Base-by-base conservation (phyloP, 495 filamentous ascomycete species). In the Tuber calosporum region DNA sequence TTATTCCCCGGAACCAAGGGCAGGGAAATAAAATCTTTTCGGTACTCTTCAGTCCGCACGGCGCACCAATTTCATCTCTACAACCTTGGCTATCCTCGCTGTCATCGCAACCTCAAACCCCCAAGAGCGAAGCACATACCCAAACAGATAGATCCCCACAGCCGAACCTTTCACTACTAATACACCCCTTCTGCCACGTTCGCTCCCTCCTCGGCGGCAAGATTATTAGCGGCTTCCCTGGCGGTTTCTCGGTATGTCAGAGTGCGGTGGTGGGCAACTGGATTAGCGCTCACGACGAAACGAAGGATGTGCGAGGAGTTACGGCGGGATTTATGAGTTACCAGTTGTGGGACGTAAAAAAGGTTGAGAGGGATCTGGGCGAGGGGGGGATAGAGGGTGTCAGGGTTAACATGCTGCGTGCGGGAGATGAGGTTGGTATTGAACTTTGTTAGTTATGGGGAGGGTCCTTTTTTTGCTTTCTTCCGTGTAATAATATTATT, bases 201-300 rank as follows among this genome's bases (percentile, higher is more conserved):
- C 36, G 76, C 9, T 72, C 73, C 42, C 48, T 69, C 17, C n/a
- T 76, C 69, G 75, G 75, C 19, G 75, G 75, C 1, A 70, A 73
- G 20, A 68, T 77, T 30, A 72, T 74, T 1, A 20, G 40, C 20
- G 75, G 75, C n/a, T 77, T 77, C 43, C 74, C 67, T 2, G 67
- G 73, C 1, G 75, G 75, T 17, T 20, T 76, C 53, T 67, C 72
- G 22, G 7, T 77, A 15, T 77, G 75, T 26, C 69, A 68, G 58
- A n/a, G 22, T 36, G 74, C 17, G 1, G 58, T 69, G 69, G 75
- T 77, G 30, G 67, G 40, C 2, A 58, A 20, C 3, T 77, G 74
- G 75, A 42, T 77, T 37, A 72, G 73, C 1, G 45, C 75, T 1
- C 75, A 77, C 30, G 75, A 77, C 26, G 75, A 76, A 39, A 19